A percentile compares a stretch with the other conserved stretches of the same genome.
These are phyloP conservation scores for Colletotrichum karsti DNA, from an alignment of 2,329 filamentous ascomycete species.

Conservation along the genomic window DNA sequence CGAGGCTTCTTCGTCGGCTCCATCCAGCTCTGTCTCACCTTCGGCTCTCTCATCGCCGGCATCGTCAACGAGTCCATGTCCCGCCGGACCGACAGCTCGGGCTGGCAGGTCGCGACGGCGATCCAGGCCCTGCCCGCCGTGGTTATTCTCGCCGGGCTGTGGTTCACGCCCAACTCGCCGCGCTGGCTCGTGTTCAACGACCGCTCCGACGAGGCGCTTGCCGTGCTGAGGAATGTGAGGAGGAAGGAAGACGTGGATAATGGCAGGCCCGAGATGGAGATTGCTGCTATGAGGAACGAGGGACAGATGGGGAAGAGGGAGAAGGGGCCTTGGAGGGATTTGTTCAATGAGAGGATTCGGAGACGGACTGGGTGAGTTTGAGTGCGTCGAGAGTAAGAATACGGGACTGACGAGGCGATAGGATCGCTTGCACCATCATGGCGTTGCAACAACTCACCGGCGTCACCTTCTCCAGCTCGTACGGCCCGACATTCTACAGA, in stretches of 20 bases:
- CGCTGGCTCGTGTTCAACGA: background rate
- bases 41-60: slow-evolving; percentile 31
- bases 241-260: background rate
- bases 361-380: background rate
- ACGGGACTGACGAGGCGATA: background rate
- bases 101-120: slow-evolving; percentile 31
- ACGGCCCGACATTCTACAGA: background rate
- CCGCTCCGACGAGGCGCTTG: background rate
- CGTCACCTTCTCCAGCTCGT: background rate
- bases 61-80: slow-evolving; percentile 33
- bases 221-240: background rate
- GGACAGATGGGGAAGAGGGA: background rate
- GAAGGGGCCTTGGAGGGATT: background rate
- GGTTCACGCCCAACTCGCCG: background rate
- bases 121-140: slow-evolving; percentile 26
- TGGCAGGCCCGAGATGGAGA: background rate
- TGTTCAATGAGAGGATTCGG: background rate
- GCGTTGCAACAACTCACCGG: background rate
- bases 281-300: background rate
- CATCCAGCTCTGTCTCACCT: slow-evolving; percentile 28
- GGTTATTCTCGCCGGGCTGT: background rate
- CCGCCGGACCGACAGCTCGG: slow-evolving; percentile 7
- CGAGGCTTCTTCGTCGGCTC: slow-evolving; percentile 27
- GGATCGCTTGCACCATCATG: background rate
- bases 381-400: too few relatives aligned